Evolutionary conservation across 352 stramenopile genomes (phyloP).

Genomic region (Globisporangium parvum): DNA sequence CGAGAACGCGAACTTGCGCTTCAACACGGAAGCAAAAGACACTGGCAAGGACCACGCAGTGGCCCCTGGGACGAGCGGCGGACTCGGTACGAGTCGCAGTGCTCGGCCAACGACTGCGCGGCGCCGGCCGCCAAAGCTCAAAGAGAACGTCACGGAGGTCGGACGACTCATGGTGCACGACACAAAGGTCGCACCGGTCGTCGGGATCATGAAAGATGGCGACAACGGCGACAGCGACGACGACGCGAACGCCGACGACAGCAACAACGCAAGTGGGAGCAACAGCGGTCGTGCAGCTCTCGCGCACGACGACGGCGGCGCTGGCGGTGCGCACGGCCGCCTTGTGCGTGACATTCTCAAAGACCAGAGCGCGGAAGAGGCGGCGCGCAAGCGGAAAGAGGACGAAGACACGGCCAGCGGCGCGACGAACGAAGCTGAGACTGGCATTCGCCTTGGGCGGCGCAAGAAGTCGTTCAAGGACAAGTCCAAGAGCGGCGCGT

Average conservation of each 20-base stretch:
- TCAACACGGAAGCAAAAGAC: slow-evolving; percentile 36
- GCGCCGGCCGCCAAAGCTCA: slow-evolving; percentile 81
- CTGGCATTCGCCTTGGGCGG: slow-evolving; percentile 62
- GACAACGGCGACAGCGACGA: slow-evolving; percentile 44
- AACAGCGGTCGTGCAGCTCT: not conserved
- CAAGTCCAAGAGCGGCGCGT: slow-evolving; percentile 65
- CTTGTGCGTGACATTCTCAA: slow-evolving; percentile 84
- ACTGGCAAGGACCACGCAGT: slow-evolving; percentile 20
- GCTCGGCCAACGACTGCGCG: slow-evolving; percentile 80
- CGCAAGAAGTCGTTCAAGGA: slow-evolving; percentile 82
- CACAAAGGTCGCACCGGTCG: slow-evolving; percentile 69
- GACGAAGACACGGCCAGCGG: slow-evolving; percentile 46
- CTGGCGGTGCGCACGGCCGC: slow-evolving; percentile 40
- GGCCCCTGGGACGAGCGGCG: slow-evolving; percentile 37
- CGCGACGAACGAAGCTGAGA: slow-evolving; percentile 46
- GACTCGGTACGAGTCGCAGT: slow-evolving; percentile 53
- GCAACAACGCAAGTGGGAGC: slow-evolving; percentile 7
- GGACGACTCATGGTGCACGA: slow-evolving; percentile 63
- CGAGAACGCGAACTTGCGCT: slow-evolving; percentile 32
- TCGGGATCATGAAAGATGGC: slow-evolving; percentile 80
- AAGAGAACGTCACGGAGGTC: slow-evolving; percentile 83
- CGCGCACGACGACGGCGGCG: slow-evolving; percentile 6
- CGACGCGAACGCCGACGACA: slow-evolving; percentile 22
- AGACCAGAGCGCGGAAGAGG: slow-evolving; percentile 65
- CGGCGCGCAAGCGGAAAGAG: slow-evolving; percentile 55